Base-by-base conservation (phyloP, 345 rosid genomes). In the Acer saccharum region DNA sequence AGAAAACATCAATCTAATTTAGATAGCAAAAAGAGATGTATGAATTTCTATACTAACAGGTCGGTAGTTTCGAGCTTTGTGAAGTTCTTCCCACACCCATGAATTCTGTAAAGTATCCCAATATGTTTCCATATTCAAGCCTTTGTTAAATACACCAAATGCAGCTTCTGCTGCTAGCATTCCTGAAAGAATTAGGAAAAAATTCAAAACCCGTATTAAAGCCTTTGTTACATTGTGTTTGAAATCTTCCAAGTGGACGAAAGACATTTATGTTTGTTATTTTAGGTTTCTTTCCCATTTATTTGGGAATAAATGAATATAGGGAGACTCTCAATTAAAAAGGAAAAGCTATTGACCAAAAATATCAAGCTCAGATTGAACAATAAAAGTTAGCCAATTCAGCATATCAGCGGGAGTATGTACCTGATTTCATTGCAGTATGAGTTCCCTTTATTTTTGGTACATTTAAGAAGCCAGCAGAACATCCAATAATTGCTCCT, bases 401-500 rank as follows among this genome's bases (percentile, higher is more conserved):
- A 1, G 1, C 72, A 64, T 7, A 54, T 32, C 50, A 65, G 27
- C 43, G 73, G n/a, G 17, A 58, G 16, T 65, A 2, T 7, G 35
- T 71, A 93, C 98, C 99, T 89, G 99, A 95, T 86, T 95, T 95
- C 98, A 95, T 93, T 67, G 99, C 97, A 20, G 99, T 93, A 73
- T 95, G 99, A n/a, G 98, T 92, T 73, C 99, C 99, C 87, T 95
- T 95, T 84, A 95, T 93, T 85, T 95, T 95, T 72, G 97, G 99
- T 62, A 95, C 99, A 80, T 95, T 95, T 67, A 95, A 73, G 85
- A 95, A 95, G 74, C 99, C 99, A 82, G 99, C 99, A 2, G 98
- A 90, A 81, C 98, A 95, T 79, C 99, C 99, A 70, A 93, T 87
- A 76, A 95, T 87, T 84, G 93, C 97, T 89, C 99, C 98, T 76